Base-by-base conservation (phyloP, 768 basidiomycete species). In the Tylopilus intermedius region DNA sequence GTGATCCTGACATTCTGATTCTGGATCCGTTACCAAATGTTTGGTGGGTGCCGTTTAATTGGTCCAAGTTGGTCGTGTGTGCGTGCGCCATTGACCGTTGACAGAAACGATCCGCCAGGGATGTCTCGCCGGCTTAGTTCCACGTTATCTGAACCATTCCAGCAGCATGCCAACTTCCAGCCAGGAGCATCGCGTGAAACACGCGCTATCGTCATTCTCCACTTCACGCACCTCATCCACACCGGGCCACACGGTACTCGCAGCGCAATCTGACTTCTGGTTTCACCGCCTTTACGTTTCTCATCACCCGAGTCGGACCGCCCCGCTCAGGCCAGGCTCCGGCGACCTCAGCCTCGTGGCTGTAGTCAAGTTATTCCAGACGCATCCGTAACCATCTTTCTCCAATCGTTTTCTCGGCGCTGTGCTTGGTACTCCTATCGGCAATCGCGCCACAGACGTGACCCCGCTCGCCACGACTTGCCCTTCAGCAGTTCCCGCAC, bases 261-360 rank as follows among this genome's bases (percentile, higher is more conserved):
- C 55, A 7, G 9, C 32, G 22, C 47, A 26, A 8, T 37, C 38
- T 18, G 29, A 27, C 42, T 5, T 4, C 40, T 24, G 5, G 5
- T 21, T 18, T 24, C 35, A 11, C 41, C 14, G 27, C n/a, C 13
- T 51, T 54, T 54, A 63, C 59, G 56, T 62, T 45, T 27, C 32
- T 45, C 35, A 7, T 15, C 35, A 37, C 35, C 15, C 30, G 30
- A 30, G 30, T 30, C 7, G 30, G 30, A 30, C n/a, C 42, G 26
- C 11, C 32, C 13, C 29, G 40, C 49, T 38, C 35, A 11, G 32
- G 29, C n/a, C 30, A 52, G 30, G 8, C 7, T 45, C 26, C 51
- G 49, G 47, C 29, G 47, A 48, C 52, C 48, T 49, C 21, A 15
- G 53, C 63, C 57, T 57, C 56, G 52, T 65, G 58, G 47, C 21